These are phyloP conservation scores for Pelargonium myrrhifolium DNA, from an alignment of 441 rosid species.

Conservation along the genomic window DNA sequence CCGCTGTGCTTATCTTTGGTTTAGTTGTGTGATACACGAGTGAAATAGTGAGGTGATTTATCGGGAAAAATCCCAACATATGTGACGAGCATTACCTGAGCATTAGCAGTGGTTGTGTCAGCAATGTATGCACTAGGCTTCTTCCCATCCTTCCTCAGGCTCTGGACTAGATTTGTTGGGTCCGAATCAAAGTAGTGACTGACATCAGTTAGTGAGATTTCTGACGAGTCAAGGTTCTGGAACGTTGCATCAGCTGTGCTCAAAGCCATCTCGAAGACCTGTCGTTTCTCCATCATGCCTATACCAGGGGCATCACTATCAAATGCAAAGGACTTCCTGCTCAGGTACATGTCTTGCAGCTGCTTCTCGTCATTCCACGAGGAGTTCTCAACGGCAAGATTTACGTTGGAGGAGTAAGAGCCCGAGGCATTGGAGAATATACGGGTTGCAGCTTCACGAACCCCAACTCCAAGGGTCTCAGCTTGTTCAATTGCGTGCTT, in stretches of 20 bases:
- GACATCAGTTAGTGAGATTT: conserved; percentile 92
- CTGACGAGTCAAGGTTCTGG: conserved; percentile 96
- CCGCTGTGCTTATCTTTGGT: no score
- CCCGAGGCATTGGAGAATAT: conserved; percentile 91
- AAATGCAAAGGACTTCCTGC: conserved; percentile 92
- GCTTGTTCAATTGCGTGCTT: conserved; percentile 95
- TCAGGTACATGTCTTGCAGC: conserved; percentile 98
- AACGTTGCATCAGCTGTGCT: conserved; percentile 95
- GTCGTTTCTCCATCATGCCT: conserved; percentile 84
- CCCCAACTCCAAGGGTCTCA: conserved; percentile 59
- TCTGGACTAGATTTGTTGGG: conserved; percentile 91
- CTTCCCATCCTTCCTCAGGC: conserved; percentile 80
- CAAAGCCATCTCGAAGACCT: conserved; percentile 93
- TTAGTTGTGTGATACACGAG: no score
- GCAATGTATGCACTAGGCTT: conserved; percentile 91
- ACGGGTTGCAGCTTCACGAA: conserved; percentile 88
- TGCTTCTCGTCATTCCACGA: conserved; percentile 99
- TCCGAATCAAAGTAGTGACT: conserved; percentile 97
- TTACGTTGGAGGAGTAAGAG: conserved; percentile 80
- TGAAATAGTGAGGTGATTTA: no score
- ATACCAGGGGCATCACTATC: conserved; percentile 90
- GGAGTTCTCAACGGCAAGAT: conserved; percentile 93
- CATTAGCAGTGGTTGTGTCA: conserved; percentile 94
- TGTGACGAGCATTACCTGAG: conserved; percentile 47
- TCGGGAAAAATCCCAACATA: no score